Percentiles rank a stretch among this genome's conserved stretches.
phyloP scores from a whole-genome alignment of 108 stramenopile species.

The Fistulifera solaris region DNA sequence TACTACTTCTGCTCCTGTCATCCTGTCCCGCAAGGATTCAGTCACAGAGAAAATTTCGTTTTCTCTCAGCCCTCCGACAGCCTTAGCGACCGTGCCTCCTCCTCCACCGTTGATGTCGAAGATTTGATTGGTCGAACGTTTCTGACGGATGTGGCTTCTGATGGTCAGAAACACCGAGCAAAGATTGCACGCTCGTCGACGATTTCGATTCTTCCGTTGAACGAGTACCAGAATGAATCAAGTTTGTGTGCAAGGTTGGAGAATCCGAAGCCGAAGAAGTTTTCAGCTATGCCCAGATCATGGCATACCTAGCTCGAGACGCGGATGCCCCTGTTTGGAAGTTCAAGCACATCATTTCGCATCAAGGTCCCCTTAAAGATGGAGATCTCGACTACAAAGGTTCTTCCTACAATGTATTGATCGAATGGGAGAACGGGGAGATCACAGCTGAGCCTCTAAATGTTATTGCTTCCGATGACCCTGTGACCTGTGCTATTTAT shows the following conservation, averaged over 20 bases:
- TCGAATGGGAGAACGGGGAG: slow-evolving; percentile 24
- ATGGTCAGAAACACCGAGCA: not conserved
- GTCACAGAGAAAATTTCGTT: too few relatives aligned
- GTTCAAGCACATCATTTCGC: slow-evolving; percentile 3
- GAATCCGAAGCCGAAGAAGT: slow-evolving; percentile 2
- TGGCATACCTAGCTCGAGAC: not conserved
- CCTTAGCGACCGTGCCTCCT: too few relatives aligned
- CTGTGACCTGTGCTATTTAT: slow-evolving; percentile 28
- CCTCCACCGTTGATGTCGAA: not conserved
- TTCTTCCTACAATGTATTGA: slow-evolving; percentile 20
- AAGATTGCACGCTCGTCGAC: not conserved
- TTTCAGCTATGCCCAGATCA: not conserved
- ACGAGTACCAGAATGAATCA: not conserved
- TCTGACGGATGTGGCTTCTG: not conserved
- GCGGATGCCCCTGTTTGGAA: not conserved
- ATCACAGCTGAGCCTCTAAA: slow-evolving; percentile 20
- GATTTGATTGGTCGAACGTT: slow-evolving; percentile 7
- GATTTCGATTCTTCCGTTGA: not conserved
- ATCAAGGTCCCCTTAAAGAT: slow-evolving; percentile 11
- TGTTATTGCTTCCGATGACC: slow-evolving; percentile 17
- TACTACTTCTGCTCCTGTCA: too few relatives aligned
- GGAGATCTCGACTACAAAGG: slow-evolving; percentile 15
- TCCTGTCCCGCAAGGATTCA: too few relatives aligned
- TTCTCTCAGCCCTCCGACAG: too few relatives aligned
- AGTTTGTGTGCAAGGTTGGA: not conserved